Base-by-base conservation (phyloP, 805 yeast genomes). In the Lachancea kluyveri region DNA sequence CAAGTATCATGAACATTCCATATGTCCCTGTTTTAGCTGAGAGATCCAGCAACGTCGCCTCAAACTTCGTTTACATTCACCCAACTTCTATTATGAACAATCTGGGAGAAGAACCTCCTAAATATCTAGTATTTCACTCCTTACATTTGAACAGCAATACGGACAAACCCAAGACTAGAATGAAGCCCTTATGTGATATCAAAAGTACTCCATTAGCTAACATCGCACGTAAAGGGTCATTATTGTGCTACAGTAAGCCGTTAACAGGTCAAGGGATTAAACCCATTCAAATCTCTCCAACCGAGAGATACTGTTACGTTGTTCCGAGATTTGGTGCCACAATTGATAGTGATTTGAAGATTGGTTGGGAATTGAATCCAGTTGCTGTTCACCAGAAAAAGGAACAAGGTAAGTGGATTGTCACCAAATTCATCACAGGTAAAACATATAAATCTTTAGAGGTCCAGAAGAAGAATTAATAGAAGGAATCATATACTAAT, bases 321-420 rank as follows among this genome's bases (percentile, higher is more conserved):
- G 78, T 86, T 30, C 96, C 97, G 1, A 63, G 96, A 35, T 76
- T 83, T 51, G 96, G 96, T 4, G 88, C 94, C 8, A 69, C 77
- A 5, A 65, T 79, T 25, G 94, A 94, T 8, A 69, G 77, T 24
- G 96, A 95, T 13, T 20, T 56, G 16, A 83, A 85, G 14, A 67
- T 80, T 17, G 95, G 95, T 6, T 90, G 96, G 94, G 96, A 90
- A 46, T 59, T 90, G 31, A 94, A 92, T 6, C 82, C 78, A 3
- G 64, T 79, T 17, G 79, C 85, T 52, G 92, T 87, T 2, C 64
- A 64, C 1, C 96, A 90, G 53, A 67, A 64, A 38, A 83, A 79
- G 50, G 55, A 64, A 5, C 59, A 68, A 21, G 92, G 94, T 0
- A 64, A 63, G 17, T 90, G 96, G 96, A 36, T 49, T 15, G 65